Base-by-base conservation (phyloP, 1,139 yeast genomes). In the Geotrichum citri-aurantii region DNA sequence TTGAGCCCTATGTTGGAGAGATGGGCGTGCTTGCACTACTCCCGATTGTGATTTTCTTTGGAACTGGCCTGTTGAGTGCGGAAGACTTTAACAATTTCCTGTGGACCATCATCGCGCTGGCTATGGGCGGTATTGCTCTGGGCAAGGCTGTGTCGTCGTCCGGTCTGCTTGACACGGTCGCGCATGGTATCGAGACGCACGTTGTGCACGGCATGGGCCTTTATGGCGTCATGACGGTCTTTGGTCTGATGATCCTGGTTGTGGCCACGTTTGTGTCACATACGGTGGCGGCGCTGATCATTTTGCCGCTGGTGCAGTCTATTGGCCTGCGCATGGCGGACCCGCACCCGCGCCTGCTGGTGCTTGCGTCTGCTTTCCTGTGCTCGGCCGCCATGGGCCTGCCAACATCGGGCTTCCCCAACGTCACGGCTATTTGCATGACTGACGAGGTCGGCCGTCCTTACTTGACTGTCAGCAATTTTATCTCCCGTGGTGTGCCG, bases 341-440 rank as follows among this genome's bases (percentile, higher is more conserved):
- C 44, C 88, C 89, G 3, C 92, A 85, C 68, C 88, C 93, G 21
- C 76, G 81, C 58, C 72, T 91, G 57, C 76, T 92, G 67, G 86
- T 92, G 54, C 86, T 92, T 93, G 83, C 86, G 23, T 81, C 95
- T 17, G 93, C 96, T 0, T 77, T 92, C 66, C 74, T 92, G 62
- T 89, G 97, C 65, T 89, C 97, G 0, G 85, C 86, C 54, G 98
- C 97, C 2, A 92, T 92, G 97, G 97, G 95, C 11, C 78, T 92
- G 61, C 98, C 98, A 29, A 92, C 98, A 0, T 88, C 96, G 1
- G 98, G 98, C 0, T 92, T 92, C 80, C 98, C 98, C 19, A 92
- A 92, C 67, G 96, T 92, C 50, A 91, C 97, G 0, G 98, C 97
- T 1, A 88, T 92, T 60, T 89, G 96, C 61, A 83, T 90, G 84